These are phyloP conservation scores for Phyllostachys edulis DNA, from an alignment of 176 grass and related monocot species.

Conservation along the genomic window DNA sequence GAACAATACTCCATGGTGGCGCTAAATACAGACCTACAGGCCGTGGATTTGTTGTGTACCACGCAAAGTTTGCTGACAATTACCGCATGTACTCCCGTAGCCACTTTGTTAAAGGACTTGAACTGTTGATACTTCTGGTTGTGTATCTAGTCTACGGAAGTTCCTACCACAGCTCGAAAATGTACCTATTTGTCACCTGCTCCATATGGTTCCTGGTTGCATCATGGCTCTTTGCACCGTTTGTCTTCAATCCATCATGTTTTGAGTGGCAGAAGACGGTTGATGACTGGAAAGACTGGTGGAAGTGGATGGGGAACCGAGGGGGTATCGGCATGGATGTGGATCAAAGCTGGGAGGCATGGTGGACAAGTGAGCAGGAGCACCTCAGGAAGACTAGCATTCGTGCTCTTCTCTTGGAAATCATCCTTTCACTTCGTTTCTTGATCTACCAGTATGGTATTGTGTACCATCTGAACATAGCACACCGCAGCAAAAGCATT, in stretches of 20 bases:
- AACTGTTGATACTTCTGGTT: slow-evolving; percentile 69
- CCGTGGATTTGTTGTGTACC: slow-evolving; percentile 88
- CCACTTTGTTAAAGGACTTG: slow-evolving; percentile 90
- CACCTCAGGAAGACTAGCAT: slow-evolving; percentile 68
- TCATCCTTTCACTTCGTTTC: slow-evolving; percentile 83
- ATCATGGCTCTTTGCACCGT: slow-evolving; percentile 79
- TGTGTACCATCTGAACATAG: slow-evolving; percentile 91
- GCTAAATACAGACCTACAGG: slow-evolving; percentile 84
- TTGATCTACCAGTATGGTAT: slow-evolving; percentile 97
- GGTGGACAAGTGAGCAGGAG: slow-evolving; percentile 77
- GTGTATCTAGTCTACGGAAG: slow-evolving; percentile 76
- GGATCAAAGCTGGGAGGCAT: slow-evolving; percentile 85
- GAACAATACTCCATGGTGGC: slow-evolving; percentile 84
- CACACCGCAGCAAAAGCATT: slow-evolving; percentile 61
- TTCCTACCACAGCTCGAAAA: slow-evolving; percentile 69
- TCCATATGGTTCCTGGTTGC: slow-evolving; percentile 91
- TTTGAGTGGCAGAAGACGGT: slow-evolving; percentile 82
- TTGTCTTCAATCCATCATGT: slow-evolving; percentile 75
- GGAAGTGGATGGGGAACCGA: slow-evolving; percentile 54
- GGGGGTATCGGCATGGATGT: slow-evolving; percentile 28
- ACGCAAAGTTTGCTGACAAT: slow-evolving; percentile 87
- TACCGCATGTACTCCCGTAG: slow-evolving; percentile 91
- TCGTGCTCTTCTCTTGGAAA: slow-evolving; percentile 68
- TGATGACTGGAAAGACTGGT: slow-evolving; percentile 74
- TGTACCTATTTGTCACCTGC: slow-evolving; percentile 79